Conservation (phyloP, 2,329 filamentous ascomycete species). For the Claviceps purpurea region DNA sequence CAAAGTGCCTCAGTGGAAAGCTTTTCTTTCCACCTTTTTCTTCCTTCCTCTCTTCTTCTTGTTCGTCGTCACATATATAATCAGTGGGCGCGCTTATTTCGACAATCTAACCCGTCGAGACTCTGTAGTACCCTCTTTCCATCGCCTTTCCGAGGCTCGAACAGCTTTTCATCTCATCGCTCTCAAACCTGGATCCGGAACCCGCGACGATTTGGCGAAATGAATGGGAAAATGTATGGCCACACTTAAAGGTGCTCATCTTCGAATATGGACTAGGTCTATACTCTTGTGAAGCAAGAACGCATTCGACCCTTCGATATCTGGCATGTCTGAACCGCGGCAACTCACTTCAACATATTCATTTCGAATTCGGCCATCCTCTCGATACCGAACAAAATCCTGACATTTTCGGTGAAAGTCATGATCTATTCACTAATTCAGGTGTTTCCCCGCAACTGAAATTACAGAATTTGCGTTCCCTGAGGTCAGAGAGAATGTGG, state of each 20-base stretch:
- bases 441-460: slow-evolving; percentile 5
- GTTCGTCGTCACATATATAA: too few relatives aligned
- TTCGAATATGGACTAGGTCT: not conserved
- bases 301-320: slow-evolving; percentile 8
- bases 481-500: slow-evolving; percentile 16
- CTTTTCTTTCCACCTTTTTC: too few relatives aligned
- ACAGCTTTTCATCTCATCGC: too few relatives aligned
- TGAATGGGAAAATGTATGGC: slow-evolving; percentile 6
- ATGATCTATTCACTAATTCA: not conserved
- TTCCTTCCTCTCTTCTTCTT: too few relatives aligned
- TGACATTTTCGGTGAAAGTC: slow-evolving; percentile 4
- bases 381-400: slow-evolving; percentile 4
- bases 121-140: slow-evolving; percentile 11
- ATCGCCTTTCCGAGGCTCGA: slow-evolving; percentile 7
- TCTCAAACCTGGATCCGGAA: too few relatives aligned
- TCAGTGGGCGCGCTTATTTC: too few relatives aligned
- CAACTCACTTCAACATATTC: slow-evolving; percentile 15
- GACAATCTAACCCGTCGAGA: not conserved
- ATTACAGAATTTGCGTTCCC: slow-evolving; percentile 14
- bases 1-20: too few relatives aligned
- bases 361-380: slow-evolving; percentile 11
- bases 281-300: too few relatives aligned
- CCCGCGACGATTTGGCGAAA: slow-evolving; percentile 4
- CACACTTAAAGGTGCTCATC: slow-evolving; percentile 10
- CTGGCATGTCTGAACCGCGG: slow-evolving; percentile 14